Conservation (phyloP, 257 asterid genomes). For the Apocynum venetum region DNA sequence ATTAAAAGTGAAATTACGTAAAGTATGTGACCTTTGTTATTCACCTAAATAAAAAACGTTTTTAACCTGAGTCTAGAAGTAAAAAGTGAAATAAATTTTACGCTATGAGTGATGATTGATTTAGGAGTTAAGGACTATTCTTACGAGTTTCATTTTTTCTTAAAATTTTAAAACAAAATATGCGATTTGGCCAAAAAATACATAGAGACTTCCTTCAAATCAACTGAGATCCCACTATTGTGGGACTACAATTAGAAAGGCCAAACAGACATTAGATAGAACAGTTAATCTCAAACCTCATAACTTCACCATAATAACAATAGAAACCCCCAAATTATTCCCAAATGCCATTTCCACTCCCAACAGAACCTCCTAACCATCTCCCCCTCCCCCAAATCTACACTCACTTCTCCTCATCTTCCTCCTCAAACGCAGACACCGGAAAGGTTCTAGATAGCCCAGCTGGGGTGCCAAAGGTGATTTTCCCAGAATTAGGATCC, state of each 20-base stretch:
- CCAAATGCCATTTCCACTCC: neutral
- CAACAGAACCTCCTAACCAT: neutral
- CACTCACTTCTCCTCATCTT: constrained; percentile 16
- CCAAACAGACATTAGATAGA: neutral
- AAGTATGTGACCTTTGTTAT: no score
- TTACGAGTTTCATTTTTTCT: no score
- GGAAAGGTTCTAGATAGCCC: constrained; percentile 26
- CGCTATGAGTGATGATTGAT: no score
- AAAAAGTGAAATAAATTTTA: no score
- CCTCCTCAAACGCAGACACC: constrained; percentile 21
- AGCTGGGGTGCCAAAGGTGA: constrained; percentile 16
- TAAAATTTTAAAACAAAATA: no score
- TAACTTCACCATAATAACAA: neutral
- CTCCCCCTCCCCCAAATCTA: neutral
- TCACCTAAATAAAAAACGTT: no score
- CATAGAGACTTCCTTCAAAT: no score
- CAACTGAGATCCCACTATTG: neutral
- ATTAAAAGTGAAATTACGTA: no score
- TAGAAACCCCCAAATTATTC: constrained; percentile 9
- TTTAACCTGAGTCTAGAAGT: no score
- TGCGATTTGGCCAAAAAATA: no score
- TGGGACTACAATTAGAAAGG: neutral
- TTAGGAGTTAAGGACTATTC: no score
- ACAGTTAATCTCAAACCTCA: neutral
- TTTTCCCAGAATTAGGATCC: constrained; percentile 20